A percentile compares a stretch with the other conserved stretches of the same genome.
Conservation (phyloP, 345 rosid species). For the Eucalyptus regnans region DNA sequence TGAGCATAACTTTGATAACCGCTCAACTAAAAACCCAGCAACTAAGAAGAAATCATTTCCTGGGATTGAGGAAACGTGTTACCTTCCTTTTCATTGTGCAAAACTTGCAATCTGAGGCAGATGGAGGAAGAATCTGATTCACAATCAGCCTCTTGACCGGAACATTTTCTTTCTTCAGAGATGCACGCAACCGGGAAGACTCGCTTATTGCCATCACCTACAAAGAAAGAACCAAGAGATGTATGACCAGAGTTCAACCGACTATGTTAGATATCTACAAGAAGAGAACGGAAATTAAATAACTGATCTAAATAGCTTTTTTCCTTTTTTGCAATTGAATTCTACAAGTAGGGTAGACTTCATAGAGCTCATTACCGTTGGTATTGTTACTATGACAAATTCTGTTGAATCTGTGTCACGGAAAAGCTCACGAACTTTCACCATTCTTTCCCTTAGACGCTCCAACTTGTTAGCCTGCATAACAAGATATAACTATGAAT, state of each 20-base stretch:
- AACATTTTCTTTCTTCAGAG: slow-evolving; percentile 80
- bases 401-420: slow-evolving; percentile 86
- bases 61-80: neutral
- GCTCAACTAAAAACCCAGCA: neutral
- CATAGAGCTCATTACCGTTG: slow-evolving; percentile 44
- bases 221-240: neutral
- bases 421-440: slow-evolving; percentile 95
- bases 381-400: slow-evolving; percentile 91
- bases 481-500: neutral
- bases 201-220: slow-evolving; percentile 95
- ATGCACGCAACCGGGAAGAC: slow-evolving; percentile 74
- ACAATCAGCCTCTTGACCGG: slow-evolving; percentile 85
- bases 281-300: neutral
- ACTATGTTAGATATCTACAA: neutral
- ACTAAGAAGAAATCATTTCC: neutral
- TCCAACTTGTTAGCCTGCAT: slow-evolving; percentile 79
- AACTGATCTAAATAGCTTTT: neutral
- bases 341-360: neutral
- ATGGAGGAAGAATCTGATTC: slow-evolving; percentile 91
- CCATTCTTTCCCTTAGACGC: slow-evolving; percentile 82
- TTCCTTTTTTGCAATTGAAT: neutral
- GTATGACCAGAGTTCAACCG: neutral
- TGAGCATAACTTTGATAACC: neutral
- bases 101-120: slow-evolving; percentile 89
- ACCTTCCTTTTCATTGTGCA: slow-evolving; percentile 98